Evolutionary conservation across 1,139 yeast genomes (phyloP), one percentile per base, ranked within the genome.

Genomic region (Eremothecium cymbalariae): DNA sequence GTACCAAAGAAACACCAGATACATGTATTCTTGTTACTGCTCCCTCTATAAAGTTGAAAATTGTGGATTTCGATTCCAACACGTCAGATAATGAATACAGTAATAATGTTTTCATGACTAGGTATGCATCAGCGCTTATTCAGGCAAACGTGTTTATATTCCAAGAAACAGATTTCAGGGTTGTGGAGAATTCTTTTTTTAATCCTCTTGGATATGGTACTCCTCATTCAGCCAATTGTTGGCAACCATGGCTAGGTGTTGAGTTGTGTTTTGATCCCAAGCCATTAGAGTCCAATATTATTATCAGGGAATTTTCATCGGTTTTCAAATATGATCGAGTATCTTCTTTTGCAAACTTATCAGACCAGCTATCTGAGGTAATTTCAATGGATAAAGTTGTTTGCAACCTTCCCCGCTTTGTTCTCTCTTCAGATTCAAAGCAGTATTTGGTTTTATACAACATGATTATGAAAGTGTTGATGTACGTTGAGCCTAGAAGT

Each of bases 241-340:
- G 95, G 95, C 94, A 94, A 1, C 94, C 95, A 1, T 80, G 90
- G 85, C 58, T 85, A 22, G 83, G 80, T 1, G 47, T 74, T 33
- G 97, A 88, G 53, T 68, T 80, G 40, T 77, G 86, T 44, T 81
- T 81, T 49, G 81, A 82, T 37, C 70, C 84, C 51, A 78, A 68
- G 0, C 66, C 78, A 48, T 59, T 79, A 31, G 60, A 65, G 25
- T 62, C 68, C 18, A 72, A 77, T 36, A 66, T 79, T 40, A 70
- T 86, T 18, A 68, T 80, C 26, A 77, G 78, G 38, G 70, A 72
- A 37, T 70, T 81, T 2, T 70, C 90, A 0, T 67, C 76, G 44
- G 78, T 77, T 0, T 49, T 81, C 14, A 65, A 83, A 1, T 69
- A 67, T 44, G 79, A 73, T 42, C 70, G 50, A 28, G 51, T 56